Percentiles rank a stretch among this genome's conserved stretches.
Conservation (phyloP, 202 grass and related monocot genomes). For the Musa balbisiana region DNA sequence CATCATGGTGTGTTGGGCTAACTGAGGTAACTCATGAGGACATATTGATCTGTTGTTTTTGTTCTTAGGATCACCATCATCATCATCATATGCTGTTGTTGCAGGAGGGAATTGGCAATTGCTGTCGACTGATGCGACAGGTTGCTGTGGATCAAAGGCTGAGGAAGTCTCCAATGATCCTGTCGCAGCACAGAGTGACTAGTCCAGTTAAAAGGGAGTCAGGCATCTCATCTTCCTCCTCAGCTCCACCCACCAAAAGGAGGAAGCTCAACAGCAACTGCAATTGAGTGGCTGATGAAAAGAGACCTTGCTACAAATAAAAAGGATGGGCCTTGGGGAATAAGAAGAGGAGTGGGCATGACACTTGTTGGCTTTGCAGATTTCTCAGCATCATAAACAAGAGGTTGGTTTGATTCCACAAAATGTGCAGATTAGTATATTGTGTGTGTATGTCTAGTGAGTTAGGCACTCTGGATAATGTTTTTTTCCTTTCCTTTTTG, state of each 20-base stretch:
- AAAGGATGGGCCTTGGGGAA: constrained; percentile 24
- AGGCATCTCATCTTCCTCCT: constrained; percentile 34
- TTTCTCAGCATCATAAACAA: constrained; percentile 34
- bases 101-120: constrained; percentile 65
- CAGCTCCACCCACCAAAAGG: constrained; percentile 48
- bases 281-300: constrained; percentile 3
- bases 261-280: constrained; percentile 38
- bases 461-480: neutral
- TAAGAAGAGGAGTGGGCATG: constrained; percentile 31
- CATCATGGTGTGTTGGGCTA: constrained; percentile 78
- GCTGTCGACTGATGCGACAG: constrained; percentile 63
- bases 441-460: constrained; percentile 4
- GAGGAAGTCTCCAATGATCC: constrained; percentile 33
- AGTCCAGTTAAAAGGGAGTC: constrained; percentile 33
- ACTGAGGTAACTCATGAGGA: constrained; percentile 39
- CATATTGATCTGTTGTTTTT: neutral
- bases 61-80: neutral
- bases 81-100: neutral
- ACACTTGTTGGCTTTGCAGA: constrained; percentile 30
- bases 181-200: constrained; percentile 34
- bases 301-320: neutral
- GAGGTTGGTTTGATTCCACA: constrained; percentile 18
- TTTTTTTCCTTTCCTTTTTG: constrained; percentile 17
- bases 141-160: constrained; percentile 34
- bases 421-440: constrained; percentile 17